Percentiles rank a stretch among this genome's conserved stretches.
These are phyloP conservation scores for Tulasnella calospora DNA, from an alignment of 768 basidiomycete genomes.

Conservation along the genomic window DNA sequence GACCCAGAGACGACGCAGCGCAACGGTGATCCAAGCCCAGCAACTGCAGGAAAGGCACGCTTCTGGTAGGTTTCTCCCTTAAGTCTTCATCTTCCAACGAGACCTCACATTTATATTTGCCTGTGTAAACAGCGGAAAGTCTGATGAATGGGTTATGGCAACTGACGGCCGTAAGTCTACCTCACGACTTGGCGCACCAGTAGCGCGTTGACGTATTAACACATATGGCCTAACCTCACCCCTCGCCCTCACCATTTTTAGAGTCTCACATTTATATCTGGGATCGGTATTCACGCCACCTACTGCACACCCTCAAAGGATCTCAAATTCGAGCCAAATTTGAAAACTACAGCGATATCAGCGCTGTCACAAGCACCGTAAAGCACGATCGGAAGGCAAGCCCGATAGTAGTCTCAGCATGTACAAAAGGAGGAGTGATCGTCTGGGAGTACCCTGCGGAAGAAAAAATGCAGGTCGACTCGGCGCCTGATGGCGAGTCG, in stretches of 20 bases:
- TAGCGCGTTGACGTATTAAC: background rate
- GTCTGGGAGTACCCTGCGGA: background rate
- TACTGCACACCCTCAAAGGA: constrained; percentile 49
- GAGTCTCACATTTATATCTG: constrained; percentile 81
- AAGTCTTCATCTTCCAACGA: too few species aligned
- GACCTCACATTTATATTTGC: too few species aligned
- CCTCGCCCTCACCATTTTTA: background rate
- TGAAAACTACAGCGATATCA: background rate
- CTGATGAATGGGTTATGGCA: constrained; percentile 72
- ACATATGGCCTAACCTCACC: too few species aligned
- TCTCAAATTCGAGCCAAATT: constrained; percentile 39
- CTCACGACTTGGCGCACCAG: too few species aligned
- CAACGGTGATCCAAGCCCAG: constrained; percentile 69
- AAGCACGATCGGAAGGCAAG: background rate
- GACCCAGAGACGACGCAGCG: constrained; percentile 58
- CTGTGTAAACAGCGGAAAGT: constrained; percentile 44
- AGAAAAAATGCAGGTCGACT: background rate
- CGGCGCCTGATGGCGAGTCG: background rate
- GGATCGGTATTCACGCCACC: constrained; percentile 68
- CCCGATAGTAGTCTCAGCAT: background rate
- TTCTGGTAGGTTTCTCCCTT: constrained; percentile 45
- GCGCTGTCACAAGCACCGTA: background rate
- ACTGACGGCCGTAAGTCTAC: constrained; percentile 52
- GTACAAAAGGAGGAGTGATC: background rate
- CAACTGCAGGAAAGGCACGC: constrained; percentile 47